Base-by-base conservation (phyloP, 2,329 filamentous ascomycete genomes). In the Arachnomyces sp. region DNA sequence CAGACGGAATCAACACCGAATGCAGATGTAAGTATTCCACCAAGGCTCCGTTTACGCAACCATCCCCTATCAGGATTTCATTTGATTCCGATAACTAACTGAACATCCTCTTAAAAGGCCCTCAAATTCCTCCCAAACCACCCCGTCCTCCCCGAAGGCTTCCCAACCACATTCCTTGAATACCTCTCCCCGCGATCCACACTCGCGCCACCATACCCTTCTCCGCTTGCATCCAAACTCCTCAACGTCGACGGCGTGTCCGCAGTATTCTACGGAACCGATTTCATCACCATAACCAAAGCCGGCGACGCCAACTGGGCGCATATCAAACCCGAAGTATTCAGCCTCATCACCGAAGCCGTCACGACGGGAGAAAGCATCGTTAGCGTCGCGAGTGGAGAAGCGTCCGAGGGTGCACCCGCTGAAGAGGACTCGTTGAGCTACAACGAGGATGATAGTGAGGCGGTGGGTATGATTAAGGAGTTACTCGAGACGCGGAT, bases 381-480 rank as follows among this genome's bases (percentile, higher is more conserved):
- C 39, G 89, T 96, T 44, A 86, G 78, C 48, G 74, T 80, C 0
- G 69, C 77, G 2, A 80, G 83, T 51, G 75, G 74, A 51, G 78
- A 77, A 44, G 60, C 60, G 1, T 63, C 65, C 59, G 28, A 38
- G 17, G 33, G 76, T 48, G 35, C 66, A 71, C 36, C 66, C 76
- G 57, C 52, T 74, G 67, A 45, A 46, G 76, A 77, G 45, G 87
- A 94, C 54, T 84, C 78, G 44, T 69, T 95, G 38, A 78, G 78
- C 15, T 95, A 90, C 62, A 81, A 90, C 53, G 88, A 95, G 59
- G 82, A 93, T 47, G 92, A 98, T 60, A 83, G 82, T 50, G 92
- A 98, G 66, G 86, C 95, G 8, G 84, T 98, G 7, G 84, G 87
- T 44, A 96, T 96, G 92, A 96, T 98, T 67, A 95, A 96, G 69